A percentile compares a stretch with the other conserved stretches of the same genome.
phyloP scores from a whole-genome alignment of 768 basidiomycete genomes.

The Austroboletus festivus region DNA sequence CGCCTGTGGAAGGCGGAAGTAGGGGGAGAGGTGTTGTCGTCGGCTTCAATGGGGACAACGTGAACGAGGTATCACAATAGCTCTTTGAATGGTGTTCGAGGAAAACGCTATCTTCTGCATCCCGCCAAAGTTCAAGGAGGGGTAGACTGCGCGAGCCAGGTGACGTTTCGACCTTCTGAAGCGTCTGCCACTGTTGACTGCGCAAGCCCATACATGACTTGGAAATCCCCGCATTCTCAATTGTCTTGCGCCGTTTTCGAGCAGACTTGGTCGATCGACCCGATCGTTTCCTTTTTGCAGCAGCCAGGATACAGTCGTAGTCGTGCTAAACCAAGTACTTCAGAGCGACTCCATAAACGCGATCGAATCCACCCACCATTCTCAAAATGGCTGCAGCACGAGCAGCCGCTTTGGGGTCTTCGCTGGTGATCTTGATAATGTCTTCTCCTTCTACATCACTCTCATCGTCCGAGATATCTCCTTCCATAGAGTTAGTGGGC shows the following conservation, averaged over 20 bases:
- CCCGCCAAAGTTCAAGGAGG: slow-evolving; percentile 27
- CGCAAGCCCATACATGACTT: slow-evolving; percentile 21
- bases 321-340: slow-evolving; percentile 55
- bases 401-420: slow-evolving; percentile 83
- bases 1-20: slow-evolving; percentile 15
- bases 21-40: background rate
- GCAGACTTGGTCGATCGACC: slow-evolving; percentile 33
- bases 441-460: slow-evolving; percentile 38
- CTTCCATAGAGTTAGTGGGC: slow-evolving; percentile 3
- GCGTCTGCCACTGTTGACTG: slow-evolving; percentile 12
- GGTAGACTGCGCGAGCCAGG: slow-evolving; percentile 34
- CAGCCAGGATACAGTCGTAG: slow-evolving; percentile 68
- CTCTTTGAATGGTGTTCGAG: slow-evolving; percentile 25
- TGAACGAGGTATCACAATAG: slow-evolving; percentile 12
- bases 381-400: slow-evolving; percentile 91
- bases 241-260: slow-evolving; percentile 38
- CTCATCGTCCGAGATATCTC: slow-evolving; percentile 25
- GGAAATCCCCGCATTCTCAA: slow-evolving; percentile 29
- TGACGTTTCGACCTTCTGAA: slow-evolving; percentile 12
- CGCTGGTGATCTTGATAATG: slow-evolving; percentile 80
- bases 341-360: background rate
- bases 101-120: slow-evolving; percentile 29
- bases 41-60: slow-evolving; percentile 16
- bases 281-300: slow-evolving; percentile 26
- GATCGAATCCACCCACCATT: slow-evolving; percentile 48